A percentile compares a stretch with the other conserved stretches of the same genome.
phyloP scores from a whole-genome alignment of 2,329 filamentous ascomycete species.

The Sporothrix phasma region DNA sequence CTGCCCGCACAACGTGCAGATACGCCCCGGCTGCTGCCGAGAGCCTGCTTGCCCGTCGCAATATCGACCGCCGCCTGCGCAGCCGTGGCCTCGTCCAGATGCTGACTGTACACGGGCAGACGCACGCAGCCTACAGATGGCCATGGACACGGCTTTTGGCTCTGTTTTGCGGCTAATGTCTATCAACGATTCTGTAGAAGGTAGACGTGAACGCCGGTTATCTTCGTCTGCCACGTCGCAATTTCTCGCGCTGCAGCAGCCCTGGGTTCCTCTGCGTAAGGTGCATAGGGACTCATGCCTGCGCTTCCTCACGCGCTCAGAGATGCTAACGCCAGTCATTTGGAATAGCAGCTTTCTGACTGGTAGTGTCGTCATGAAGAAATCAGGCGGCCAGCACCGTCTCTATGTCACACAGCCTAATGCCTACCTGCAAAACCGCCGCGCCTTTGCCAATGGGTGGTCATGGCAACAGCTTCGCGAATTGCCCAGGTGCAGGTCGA shows the following conservation, averaged over 20 bases:
- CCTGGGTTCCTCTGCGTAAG: conserved; percentile 69
- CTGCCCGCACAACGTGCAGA: conserved; percentile 27
- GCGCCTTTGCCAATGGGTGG: conserved; percentile 48
- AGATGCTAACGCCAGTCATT: conserved; percentile 61
- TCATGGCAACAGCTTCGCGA: conserved; percentile 61
- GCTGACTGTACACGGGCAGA: conserved; percentile 53
- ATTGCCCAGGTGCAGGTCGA: conserved; percentile 27
- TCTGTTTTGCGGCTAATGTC: conserved; percentile 40
- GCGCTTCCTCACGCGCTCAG: conserved; percentile 57
- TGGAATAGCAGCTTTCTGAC: conserved; percentile 65
- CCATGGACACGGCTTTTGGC: conserved; percentile 53
- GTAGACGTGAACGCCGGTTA: background rate
- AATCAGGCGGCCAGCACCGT: conserved; percentile 49
- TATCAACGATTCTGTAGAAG: conserved; percentile 24
- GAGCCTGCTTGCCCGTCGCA: conserved; percentile 53
- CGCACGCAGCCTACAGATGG: conserved; percentile 56
- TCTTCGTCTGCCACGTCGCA: conserved; percentile 20
- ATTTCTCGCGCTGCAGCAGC: conserved; percentile 53
- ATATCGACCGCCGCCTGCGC: conserved; percentile 59
- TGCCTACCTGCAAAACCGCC: conserved; percentile 58
- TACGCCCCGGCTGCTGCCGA: conserved; percentile 56
- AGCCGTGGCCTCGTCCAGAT: conserved; percentile 63
- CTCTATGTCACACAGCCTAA: conserved; percentile 68
- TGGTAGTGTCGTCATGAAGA: conserved; percentile 64
- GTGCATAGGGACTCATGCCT: conserved; percentile 63